Conservation (phyloP, 441 rosid genomes). For the Metrosideros polymorpha region DNA sequence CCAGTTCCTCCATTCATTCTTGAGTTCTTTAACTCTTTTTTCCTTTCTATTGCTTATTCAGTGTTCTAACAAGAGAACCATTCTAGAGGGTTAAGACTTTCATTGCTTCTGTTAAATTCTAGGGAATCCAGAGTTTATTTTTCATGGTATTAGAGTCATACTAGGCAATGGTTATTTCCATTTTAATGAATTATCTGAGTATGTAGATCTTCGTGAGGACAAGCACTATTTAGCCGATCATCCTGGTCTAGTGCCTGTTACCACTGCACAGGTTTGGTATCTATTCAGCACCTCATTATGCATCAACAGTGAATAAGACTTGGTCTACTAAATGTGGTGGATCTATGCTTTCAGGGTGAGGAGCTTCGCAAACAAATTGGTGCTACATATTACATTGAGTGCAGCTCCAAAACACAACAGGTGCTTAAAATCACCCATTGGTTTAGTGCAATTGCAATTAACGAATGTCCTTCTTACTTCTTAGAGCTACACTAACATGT, state of each 20-base stretch:
- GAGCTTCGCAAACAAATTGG: conserved; percentile 78
- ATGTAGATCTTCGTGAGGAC: conserved; percentile 93
- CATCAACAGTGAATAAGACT: not conserved
- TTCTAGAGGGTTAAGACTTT: not conserved
- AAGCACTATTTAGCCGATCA: conserved; percentile 94
- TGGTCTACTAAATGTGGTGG: not conserved
- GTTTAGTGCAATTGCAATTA: not conserved
- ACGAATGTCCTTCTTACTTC: not conserved
- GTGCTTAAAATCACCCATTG: conserved; percentile 9
- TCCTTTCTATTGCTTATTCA: not conserved
- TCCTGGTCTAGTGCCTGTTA: conserved; percentile 89
- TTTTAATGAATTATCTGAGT: not conserved
- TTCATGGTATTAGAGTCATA: not conserved
- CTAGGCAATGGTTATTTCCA: not conserved
- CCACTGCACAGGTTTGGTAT: conserved; percentile 73
- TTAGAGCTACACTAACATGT: not conserved
- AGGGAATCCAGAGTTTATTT: not conserved
- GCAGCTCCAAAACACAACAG: conserved; percentile 97
- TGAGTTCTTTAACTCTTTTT: not conserved
- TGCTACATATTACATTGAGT: conserved; percentile 66
- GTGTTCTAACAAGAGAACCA: not conserved
- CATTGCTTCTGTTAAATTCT: not conserved
- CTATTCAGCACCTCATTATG: not conserved
- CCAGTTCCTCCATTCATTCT: not conserved
- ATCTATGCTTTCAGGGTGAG: conserved; percentile 49